phyloP scores from a whole-genome alignment of 805 yeast species.

The Wickerhamomyces strasburgensis region DNA sequence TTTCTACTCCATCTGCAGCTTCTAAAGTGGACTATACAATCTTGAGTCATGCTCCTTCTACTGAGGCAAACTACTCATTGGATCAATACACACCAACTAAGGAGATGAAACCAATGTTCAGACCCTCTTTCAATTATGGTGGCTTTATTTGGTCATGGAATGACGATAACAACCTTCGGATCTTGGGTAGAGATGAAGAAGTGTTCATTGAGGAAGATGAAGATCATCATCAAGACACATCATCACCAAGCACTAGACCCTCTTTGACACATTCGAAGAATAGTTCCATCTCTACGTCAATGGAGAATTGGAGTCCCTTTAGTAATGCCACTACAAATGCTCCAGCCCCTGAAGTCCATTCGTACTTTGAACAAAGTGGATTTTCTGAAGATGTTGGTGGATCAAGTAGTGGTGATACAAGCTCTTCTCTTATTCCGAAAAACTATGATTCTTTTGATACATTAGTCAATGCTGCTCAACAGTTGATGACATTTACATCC shows the following conservation, averaged over 20 bases:
- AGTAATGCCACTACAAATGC: not conserved
- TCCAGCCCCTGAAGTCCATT: not conserved
- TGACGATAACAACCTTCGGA: conserved; percentile 18
- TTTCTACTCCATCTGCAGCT: not conserved
- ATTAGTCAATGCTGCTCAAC: conserved; percentile 23
- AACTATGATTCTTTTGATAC: conserved; percentile 19
- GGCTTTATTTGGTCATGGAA: conserved; percentile 26
- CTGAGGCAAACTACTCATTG: not conserved
- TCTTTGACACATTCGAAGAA: not conserved
- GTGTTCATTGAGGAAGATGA: conserved; percentile 9
- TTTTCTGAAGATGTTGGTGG: no score
- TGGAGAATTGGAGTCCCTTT: not conserved
- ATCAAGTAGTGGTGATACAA: not conserved
- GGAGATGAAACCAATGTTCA: not conserved
- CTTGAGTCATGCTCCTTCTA: conserved; percentile 1
- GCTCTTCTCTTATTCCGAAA: conserved; percentile 17
- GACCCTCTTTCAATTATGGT: conserved; percentile 22
- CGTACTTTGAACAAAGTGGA: not conserved
- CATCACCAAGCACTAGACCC: not conserved
- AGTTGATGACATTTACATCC: conserved; percentile 16
- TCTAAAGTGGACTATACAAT: no score
- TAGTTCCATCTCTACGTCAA: not conserved
- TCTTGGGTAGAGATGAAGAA: conserved; percentile 20
- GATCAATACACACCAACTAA: not conserved
- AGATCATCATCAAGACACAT: not conserved